These are phyloP conservation scores for Lophiostoma macrostomum DNA, from an alignment of 495 filamentous ascomycete genomes.

Conservation along the genomic window DNA sequence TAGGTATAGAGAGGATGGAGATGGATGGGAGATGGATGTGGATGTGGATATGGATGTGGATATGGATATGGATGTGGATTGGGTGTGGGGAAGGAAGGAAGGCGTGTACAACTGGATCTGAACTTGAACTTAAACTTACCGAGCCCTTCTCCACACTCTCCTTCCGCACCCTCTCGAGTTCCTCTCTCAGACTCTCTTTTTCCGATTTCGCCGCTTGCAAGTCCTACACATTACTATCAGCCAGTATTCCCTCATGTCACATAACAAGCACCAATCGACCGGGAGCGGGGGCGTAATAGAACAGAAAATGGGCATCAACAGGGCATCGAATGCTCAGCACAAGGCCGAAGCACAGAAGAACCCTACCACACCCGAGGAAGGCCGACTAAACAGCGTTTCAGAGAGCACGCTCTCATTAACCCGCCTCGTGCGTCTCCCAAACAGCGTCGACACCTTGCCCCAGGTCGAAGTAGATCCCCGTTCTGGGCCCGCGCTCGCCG, in stretches of 20 bases:
- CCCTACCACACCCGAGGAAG: constrained; percentile 10
- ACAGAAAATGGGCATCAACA: neutral
- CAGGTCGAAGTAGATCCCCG: neutral
- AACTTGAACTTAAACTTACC: no score
- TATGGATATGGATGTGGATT: neutral
- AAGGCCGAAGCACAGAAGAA: constrained; percentile 1
- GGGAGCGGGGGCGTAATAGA: neutral
- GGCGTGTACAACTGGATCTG: no score
- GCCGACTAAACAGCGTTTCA: constrained; percentile 1
- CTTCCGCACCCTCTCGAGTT: constrained; percentile 29
- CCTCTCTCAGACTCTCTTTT: constrained; percentile 47
- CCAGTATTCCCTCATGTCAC: constrained; percentile 29
- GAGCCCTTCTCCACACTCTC: constrained; percentile 23
- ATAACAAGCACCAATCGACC: no score
- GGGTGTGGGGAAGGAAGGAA: neutral
- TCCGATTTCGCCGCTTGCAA: constrained; percentile 46
- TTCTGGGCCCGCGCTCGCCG: neutral
- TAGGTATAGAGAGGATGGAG: neutral
- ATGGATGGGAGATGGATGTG: neutral
- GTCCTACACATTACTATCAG: no score
- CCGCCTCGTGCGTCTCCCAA: neutral
- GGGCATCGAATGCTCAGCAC: neutral
- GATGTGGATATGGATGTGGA: no score
- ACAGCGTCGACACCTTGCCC: neutral
- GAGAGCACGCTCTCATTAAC: neutral